Base-by-base conservation (phyloP, 805 yeast species). In the Myxozyma monticola region DNA sequence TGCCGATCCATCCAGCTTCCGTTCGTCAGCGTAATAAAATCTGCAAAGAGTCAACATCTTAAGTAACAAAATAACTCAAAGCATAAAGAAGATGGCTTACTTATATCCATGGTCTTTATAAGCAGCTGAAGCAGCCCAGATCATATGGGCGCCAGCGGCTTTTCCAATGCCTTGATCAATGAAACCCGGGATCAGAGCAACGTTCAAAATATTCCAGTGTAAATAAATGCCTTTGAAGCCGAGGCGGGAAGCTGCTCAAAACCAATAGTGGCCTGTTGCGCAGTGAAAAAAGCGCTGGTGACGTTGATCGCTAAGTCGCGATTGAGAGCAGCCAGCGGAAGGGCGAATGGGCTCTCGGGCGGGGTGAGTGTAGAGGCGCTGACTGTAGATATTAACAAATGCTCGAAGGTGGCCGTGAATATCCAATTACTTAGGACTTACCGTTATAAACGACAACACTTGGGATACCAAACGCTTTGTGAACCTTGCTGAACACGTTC, bases 131-230 rank as follows among this genome's bases (percentile, higher is more conserved):
- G 44, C 44, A 31, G 44, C 25, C 44, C 37, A 29, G 17, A 30
- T 41, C 37, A 41, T 30, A 41, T 41, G 44, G 6, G 44, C 44
- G 14, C 10, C 37, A 18, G 26, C 44, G 17, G 44, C 26, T 24
- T 41, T 41, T 14, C 44, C 44, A 24, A 41, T 22, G 1, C 44
- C 44, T 28, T 7, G 26, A 26, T 41, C 36, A n/a, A 41, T 14
- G 3, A 41, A 29, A n/a, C 17, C 7, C 17, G 44, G 44, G 15
- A 41, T 15, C 17, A 29, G n/a, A 41, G 37, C 2, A 30, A 29
- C 26, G 17, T 41, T 41, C 18, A 29, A 20, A n/a, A 41, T 41
- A 41, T 42, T 42, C 45, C 45, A 15, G 45, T 42, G 38, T 42
- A 42, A 15, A 42, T 42, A 18, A 42, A 42, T 21, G 45, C 33